These are phyloP conservation scores for Canariomyces notabilis DNA, from an alignment of 2,329 filamentous ascomycete genomes.

Conservation along the genomic window DNA sequence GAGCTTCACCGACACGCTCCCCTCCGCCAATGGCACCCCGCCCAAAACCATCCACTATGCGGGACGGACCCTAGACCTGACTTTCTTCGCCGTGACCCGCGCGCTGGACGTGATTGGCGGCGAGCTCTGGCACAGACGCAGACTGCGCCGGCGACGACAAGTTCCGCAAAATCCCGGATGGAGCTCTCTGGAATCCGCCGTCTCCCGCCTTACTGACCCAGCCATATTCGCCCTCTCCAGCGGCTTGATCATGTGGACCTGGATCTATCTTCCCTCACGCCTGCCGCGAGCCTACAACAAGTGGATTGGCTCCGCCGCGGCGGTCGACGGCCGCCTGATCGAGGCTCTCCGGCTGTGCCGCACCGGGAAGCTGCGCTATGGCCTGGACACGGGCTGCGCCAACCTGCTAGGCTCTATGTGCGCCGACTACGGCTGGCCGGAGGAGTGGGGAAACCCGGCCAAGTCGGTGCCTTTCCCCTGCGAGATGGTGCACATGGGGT, in stretches of 20 bases:
- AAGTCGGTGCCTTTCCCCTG: slow-evolving; percentile 70
- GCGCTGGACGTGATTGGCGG: slow-evolving; percentile 68
- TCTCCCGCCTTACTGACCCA: slow-evolving; percentile 54
- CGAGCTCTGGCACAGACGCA: slow-evolving; percentile 55
- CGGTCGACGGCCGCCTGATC: slow-evolving; percentile 69
- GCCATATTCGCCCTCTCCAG: slow-evolving; percentile 66
- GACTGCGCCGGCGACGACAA: slow-evolving; percentile 39
- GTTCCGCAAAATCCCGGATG: slow-evolving; percentile 40
- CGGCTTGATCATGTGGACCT: slow-evolving; percentile 81
- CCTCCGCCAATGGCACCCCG: slow-evolving; percentile 23
- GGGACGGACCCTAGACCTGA: slow-evolving; percentile 75
- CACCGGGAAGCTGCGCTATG: slow-evolving; percentile 62
- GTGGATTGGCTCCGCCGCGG: slow-evolving; percentile 75
- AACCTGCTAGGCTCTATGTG: slow-evolving; percentile 67
- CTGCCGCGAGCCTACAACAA: slow-evolving; percentile 71
- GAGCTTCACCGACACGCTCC: slow-evolving; percentile 37
- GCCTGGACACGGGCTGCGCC: slow-evolving; percentile 65
- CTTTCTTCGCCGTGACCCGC: slow-evolving; percentile 68
- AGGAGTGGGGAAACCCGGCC: slow-evolving; percentile 67
- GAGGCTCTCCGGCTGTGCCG: slow-evolving; percentile 65
- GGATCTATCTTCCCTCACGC: slow-evolving; percentile 69
- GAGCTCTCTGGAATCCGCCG: slow-evolving; percentile 42
- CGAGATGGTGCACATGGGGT: slow-evolving; percentile 77
- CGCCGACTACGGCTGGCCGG: slow-evolving; percentile 62
- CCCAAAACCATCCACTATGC: slow-evolving; percentile 38